These are phyloP conservation scores for Pterulicium gracile DNA, from an alignment of 1,284 basidiomycete genomes.

Conservation along the genomic window DNA sequence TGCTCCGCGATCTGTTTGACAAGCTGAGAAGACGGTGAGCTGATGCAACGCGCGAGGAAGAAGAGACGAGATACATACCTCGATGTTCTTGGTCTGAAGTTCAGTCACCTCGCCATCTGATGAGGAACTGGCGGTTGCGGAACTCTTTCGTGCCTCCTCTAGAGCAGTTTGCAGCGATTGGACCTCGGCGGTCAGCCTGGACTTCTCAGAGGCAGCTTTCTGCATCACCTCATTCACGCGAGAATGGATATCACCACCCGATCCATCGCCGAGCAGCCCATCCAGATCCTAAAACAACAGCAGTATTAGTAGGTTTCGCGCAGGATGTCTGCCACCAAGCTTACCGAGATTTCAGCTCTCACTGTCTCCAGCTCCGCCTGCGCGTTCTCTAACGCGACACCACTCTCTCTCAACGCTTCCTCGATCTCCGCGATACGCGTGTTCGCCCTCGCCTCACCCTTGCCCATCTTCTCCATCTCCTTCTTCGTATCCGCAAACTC, in stretches of 20 bases:
- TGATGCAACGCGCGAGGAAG: conserved; percentile 13
- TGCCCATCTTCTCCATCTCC: conserved; percentile 52
- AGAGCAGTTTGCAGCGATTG: background rate
- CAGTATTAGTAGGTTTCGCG: too few species aligned
- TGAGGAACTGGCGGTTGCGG: background rate
- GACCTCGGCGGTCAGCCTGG: conserved; percentile 2
- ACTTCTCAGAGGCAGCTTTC: conserved; percentile 6
- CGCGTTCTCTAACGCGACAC: conserved; percentile 84
- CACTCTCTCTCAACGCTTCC: conserved; percentile 81
- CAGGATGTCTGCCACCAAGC: too few species aligned
- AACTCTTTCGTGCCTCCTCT: conserved; percentile 1
- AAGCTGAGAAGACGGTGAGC: conserved; percentile 16
- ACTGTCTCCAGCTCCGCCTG: conserved; percentile 83
- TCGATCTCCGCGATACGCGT: conserved; percentile 73
- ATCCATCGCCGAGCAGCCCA: conserved; percentile 26
- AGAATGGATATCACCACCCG: conserved; percentile 25
- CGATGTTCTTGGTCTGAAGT: background rate
- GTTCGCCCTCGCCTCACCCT: conserved; percentile 53
- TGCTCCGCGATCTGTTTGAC: conserved; percentile 19
- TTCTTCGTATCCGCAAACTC: conserved; percentile 55
- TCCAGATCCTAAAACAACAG: conserved; percentile 38
- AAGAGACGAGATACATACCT: too few species aligned
- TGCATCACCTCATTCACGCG: conserved; percentile 23
- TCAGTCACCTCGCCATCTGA: background rate
- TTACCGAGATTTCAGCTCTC: conserved; percentile 66